Evolutionary conservation across 495 filamentous ascomycete species (phyloP).

Genomic region (Poronia punctata): DNA sequence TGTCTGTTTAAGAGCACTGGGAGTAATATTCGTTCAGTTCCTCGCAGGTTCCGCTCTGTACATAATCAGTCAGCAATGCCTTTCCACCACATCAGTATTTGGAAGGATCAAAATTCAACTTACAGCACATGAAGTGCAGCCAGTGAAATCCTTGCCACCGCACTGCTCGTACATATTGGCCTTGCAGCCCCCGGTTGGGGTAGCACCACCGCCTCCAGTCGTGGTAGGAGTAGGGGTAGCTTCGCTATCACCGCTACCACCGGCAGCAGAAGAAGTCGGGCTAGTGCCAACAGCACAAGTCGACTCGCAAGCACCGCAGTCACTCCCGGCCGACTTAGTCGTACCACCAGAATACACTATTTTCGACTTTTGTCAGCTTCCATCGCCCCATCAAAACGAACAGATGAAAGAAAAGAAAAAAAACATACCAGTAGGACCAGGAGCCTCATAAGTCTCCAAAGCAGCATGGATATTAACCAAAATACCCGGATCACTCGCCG

Average conservation of each 20-base stretch:
- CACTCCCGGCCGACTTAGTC: constrained; percentile 27
- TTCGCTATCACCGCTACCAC: constrained; percentile 3
- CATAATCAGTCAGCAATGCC: constrained; percentile 7
- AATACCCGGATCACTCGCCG: constrained; percentile 41
- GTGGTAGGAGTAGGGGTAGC: constrained; percentile 6
- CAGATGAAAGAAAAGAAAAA: not conserved
- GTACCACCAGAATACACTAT: constrained; percentile 35
- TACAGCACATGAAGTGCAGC: constrained; percentile 36
- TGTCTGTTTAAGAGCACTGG: constrained; percentile 26
- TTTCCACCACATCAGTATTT: not conserved
- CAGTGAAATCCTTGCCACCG: constrained; percentile 37
- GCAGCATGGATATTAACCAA: constrained; percentile 41
- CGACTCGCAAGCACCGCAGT: constrained; percentile 32
- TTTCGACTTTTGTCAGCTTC: not conserved
- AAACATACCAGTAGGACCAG: constrained; percentile 25
- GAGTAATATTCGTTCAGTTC: constrained; percentile 29
- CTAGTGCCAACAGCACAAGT: constrained; percentile 31
- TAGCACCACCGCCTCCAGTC: constrained; percentile 16
- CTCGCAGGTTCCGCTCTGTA: constrained; percentile 17
- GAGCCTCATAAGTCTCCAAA: constrained; percentile 28
- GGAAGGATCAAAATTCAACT: constrained; percentile 10
- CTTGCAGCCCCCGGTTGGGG: constrained; percentile 23
- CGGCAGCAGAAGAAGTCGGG: constrained; percentile 16
- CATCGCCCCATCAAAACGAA: not conserved
- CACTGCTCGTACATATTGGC: constrained; percentile 37